These are phyloP conservation scores for Phialemoniopsis sp. DNA, from an alignment of 2,329 filamentous ascomycete species.

Conservation along the genomic window DNA sequence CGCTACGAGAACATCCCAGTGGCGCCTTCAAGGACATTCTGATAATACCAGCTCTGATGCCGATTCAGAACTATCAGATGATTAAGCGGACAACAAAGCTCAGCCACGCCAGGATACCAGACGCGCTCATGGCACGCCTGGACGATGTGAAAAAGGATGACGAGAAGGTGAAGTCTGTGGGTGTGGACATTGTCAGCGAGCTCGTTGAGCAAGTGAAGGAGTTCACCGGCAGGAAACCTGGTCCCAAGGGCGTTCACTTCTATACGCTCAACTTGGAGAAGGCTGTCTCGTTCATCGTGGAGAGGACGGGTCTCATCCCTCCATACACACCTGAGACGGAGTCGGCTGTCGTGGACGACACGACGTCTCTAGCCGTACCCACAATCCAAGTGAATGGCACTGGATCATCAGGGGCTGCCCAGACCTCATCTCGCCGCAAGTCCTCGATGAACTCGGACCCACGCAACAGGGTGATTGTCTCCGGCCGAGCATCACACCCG, in stretches of 20 bases:
- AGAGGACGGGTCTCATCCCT: conserved; percentile 80
- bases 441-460: conserved; percentile 82
- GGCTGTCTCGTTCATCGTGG: conserved; percentile 87
- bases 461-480: conserved; percentile 82
- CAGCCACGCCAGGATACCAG: conserved; percentile 80
- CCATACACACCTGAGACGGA: conserved; percentile 42
- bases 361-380: conserved; percentile 34
- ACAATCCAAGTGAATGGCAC: conserved; percentile 49
- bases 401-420: not conserved
- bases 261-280: conserved; percentile 97
- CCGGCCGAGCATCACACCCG: conserved; percentile 54
- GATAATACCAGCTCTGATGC: conserved; percentile 95
- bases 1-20: conserved; percentile 74
- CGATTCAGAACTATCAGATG: conserved; percentile 96
- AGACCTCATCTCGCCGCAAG: conserved; percentile 53
- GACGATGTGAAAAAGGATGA: conserved; percentile 74
- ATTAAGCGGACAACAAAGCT: conserved; percentile 91
- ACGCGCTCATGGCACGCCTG: conserved; percentile 63
- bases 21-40: conserved; percentile 81
- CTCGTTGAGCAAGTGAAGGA: conserved; percentile 74
- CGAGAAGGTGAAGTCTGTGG: conserved; percentile 74
- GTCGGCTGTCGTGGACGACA: conserved; percentile 46
- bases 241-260: conserved; percentile 83
- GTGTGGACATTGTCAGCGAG: conserved; percentile 79
- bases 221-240: conserved; percentile 50